Evolutionary conservation across 257 asterid species (phyloP).

Genomic region (Mentha longifolia): DNA sequence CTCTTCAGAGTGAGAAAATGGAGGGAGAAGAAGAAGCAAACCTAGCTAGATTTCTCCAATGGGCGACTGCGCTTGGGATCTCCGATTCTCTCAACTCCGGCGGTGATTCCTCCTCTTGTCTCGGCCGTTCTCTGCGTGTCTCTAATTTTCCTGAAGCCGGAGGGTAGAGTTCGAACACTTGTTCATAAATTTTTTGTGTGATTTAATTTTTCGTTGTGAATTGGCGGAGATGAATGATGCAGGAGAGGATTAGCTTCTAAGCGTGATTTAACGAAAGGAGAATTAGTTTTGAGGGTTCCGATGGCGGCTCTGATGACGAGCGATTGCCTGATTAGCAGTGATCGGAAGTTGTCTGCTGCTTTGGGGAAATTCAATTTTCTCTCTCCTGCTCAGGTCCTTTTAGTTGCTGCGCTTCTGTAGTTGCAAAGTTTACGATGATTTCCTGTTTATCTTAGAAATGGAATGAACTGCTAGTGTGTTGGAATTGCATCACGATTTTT

Average conservation of each 20-base stretch:
- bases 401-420: too few species aligned
- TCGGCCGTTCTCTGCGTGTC: constrained; percentile 58
- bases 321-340: constrained; percentile 53
- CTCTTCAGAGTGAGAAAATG: constrained; percentile 19
- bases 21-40: constrained; percentile 50
- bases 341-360: constrained; percentile 48
- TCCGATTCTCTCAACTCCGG: constrained; percentile 50
- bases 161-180: constrained; percentile 55
- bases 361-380: constrained; percentile 51
- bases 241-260: constrained; percentile 93
- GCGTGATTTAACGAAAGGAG: constrained; percentile 74
- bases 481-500: neutral
- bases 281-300: constrained; percentile 79
- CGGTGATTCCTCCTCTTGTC: constrained; percentile 41
- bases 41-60: constrained; percentile 58
- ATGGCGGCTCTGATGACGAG: constrained; percentile 68
- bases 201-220: neutral
- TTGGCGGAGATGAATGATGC: constrained; percentile 23
- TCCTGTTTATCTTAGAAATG: neutral
- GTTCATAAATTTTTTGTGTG: neutral
- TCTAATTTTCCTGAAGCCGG: constrained; percentile 84
- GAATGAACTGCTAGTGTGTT: neutral
- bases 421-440: neutral
- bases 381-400: constrained; percentile 68
- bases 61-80: constrained; percentile 74